Evolutionary conservation across 148 eudicot genomes (phyloP).

Genomic region (Silene latifolia): DNA sequence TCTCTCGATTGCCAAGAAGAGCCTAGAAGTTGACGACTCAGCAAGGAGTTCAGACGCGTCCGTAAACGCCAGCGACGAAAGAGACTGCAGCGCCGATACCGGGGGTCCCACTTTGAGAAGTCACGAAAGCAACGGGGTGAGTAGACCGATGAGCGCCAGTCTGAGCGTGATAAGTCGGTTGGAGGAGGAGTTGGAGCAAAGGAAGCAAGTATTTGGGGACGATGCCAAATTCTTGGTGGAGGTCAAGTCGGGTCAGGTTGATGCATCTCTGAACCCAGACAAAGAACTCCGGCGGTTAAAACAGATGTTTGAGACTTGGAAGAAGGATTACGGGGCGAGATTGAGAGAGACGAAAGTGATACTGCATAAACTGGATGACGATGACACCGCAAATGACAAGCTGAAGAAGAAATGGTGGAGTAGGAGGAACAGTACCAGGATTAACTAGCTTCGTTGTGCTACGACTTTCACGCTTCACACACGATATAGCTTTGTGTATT

Average conservation of each 20-base stretch:
- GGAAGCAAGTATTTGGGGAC: conserved; percentile 88
- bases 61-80: conserved; percentile 46
- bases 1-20: conserved; percentile 81
- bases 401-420: conserved; percentile 88
- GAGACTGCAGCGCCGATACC: conserved; percentile 46
- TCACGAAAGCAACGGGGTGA: conserved; percentile 46
- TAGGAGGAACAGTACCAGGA: conserved; percentile 70
- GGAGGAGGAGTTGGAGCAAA: conserved; percentile 91
- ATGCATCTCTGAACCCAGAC: conserved; percentile 76
- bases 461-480: neutral
- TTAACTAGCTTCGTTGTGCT: conserved; percentile 26
- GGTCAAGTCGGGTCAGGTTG: conserved; percentile 85
- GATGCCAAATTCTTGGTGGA: conserved; percentile 93
- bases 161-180: conserved; percentile 73
- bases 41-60: conserved; percentile 70
- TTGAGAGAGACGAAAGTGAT: conserved; percentile 85
- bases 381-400: conserved; percentile 51
- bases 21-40: conserved; percentile 70
- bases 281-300: conserved; percentile 75
- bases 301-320: conserved; percentile 90
- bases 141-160: conserved; percentile 61
- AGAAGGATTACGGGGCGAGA: conserved; percentile 82
- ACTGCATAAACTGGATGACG: conserved; percentile 67
- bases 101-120: conserved; percentile 38
- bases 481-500: conserved; percentile 8